Conservation (phyloP, 176 grass and related monocot genomes). For the Oryza brachyantha region DNA sequence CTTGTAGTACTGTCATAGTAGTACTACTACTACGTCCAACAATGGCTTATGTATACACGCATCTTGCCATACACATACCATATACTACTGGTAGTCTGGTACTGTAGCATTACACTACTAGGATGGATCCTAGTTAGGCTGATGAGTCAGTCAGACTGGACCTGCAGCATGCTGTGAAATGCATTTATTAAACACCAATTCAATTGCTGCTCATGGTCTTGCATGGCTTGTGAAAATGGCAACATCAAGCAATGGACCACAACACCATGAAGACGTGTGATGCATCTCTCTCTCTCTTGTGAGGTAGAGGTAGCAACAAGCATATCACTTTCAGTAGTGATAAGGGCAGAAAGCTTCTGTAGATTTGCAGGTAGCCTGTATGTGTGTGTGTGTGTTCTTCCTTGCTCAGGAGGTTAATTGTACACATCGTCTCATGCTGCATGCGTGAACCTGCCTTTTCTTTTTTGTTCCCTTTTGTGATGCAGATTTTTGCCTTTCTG, state of each 20-base stretch:
- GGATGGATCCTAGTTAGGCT: background rate
- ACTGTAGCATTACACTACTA: background rate
- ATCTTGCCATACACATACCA: background rate
- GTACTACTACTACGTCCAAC: background rate
- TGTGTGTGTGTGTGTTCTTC: background rate
- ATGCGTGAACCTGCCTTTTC: slow-evolving; percentile 31
- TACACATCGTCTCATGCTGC: slow-evolving; percentile 23
- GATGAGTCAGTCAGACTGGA: slow-evolving; percentile 1
- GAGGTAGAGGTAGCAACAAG: slow-evolving; percentile 24
- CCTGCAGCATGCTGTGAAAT: slow-evolving; percentile 2
- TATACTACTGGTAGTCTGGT: too few relatives aligned
- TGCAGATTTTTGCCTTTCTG: slow-evolving; percentile 11
- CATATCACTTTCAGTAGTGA: slow-evolving; percentile 36
- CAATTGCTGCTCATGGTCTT: background rate
- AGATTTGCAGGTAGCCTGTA: slow-evolving; percentile 10
- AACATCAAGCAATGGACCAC: slow-evolving; percentile 19
- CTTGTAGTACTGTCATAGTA: background rate
- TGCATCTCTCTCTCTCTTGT: slow-evolving; percentile 27
- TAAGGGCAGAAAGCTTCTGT: slow-evolving; percentile 14
- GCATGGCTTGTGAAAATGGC: slow-evolving; percentile 10
- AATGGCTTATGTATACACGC: background rate
- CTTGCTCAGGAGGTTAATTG: slow-evolving; percentile 32
- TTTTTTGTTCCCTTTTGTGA: slow-evolving; percentile 1
- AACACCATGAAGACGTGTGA: slow-evolving; percentile 33
- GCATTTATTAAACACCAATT: slow-evolving; percentile 1